Percentiles rank a stretch among this genome's conserved stretches.
Evolutionary conservation across 495 filamentous ascomycete genomes (phyloP).

Genomic region (Hyaloscypha variabilis): DNA sequence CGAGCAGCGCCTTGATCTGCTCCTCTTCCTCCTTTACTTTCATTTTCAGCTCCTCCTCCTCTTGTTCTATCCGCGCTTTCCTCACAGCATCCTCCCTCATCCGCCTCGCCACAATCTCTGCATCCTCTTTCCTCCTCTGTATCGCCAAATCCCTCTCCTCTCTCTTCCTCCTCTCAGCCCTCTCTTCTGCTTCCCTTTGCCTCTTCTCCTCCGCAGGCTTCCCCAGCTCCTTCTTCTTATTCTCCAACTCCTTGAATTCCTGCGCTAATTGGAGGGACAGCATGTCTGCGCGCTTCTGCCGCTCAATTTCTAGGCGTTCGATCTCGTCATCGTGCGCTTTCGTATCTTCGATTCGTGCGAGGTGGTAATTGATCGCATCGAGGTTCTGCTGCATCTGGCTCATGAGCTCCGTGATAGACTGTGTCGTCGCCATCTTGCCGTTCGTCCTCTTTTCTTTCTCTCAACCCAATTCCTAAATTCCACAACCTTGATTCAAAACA

Average conservation of each 20-base stretch:
- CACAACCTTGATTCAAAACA: background rate
- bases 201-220: background rate
- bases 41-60: background rate
- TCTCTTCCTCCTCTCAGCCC: background rate
- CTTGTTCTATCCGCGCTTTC: background rate
- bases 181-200: background rate
- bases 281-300: background rate
- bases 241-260: conserved; percentile 1
- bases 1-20: background rate
- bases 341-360: conserved; percentile 2
- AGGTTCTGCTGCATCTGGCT: conserved; percentile 5
- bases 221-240: background rate
- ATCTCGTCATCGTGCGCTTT: conserved; percentile 1
- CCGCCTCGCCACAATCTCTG: background rate
- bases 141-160: background rate
- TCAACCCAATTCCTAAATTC: too few relatives aligned
- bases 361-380: conserved; percentile 1
- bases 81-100: background rate
- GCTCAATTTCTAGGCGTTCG: conserved; percentile 1
- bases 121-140: background rate
- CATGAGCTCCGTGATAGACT: background rate
- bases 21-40: background rate
- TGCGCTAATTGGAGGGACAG: background rate
- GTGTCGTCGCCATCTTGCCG: conserved; percentile 1
- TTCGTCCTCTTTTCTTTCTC: background rate